Conservation (phyloP, 2,329 filamentous ascomycete species). For the Verticillium zaregamsianum region DNA sequence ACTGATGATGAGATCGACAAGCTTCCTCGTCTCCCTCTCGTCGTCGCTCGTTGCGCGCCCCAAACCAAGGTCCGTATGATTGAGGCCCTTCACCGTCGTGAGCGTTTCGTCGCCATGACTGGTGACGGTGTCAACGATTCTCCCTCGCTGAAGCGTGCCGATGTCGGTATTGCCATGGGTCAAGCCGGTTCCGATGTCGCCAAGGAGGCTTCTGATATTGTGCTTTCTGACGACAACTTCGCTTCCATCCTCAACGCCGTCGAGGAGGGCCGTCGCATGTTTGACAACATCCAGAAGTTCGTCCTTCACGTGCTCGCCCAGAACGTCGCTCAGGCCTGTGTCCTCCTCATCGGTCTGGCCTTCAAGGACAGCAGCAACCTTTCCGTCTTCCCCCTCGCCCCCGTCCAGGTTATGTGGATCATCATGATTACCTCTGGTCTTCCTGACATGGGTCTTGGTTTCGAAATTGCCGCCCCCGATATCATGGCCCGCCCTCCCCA, state of each 20-base stretch:
- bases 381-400: conserved; percentile 67
- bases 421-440: conserved; percentile 74
- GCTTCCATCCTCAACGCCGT: conserved; percentile 66
- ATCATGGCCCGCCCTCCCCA: conserved; percentile 68
- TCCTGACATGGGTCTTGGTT: conserved; percentile 71
- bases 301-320: conserved; percentile 63
- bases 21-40: conserved; percentile 57
- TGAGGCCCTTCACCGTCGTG: conserved; percentile 61
- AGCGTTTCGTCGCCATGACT: conserved; percentile 66
- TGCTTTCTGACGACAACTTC: conserved; percentile 70
- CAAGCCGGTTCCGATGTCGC: conserved; percentile 66
- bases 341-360: conserved; percentile 62
- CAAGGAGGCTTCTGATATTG: conserved; percentile 64
- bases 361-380: conserved; percentile 62
- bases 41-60: conserved; percentile 63
- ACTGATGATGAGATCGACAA: conserved; percentile 58
- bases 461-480: conserved; percentile 65
- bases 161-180: conserved; percentile 71
- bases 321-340: conserved; percentile 66
- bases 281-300: conserved; percentile 72
- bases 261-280: conserved; percentile 67
- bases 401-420: conserved; percentile 74
- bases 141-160: conserved; percentile 61
- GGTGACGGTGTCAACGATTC: conserved; percentile 70
- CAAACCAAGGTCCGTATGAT: conserved; percentile 70